These are phyloP conservation scores for Centrapalus pauciflorus DNA, from an alignment of 129 eudicot species.

Conservation along the genomic window DNA sequence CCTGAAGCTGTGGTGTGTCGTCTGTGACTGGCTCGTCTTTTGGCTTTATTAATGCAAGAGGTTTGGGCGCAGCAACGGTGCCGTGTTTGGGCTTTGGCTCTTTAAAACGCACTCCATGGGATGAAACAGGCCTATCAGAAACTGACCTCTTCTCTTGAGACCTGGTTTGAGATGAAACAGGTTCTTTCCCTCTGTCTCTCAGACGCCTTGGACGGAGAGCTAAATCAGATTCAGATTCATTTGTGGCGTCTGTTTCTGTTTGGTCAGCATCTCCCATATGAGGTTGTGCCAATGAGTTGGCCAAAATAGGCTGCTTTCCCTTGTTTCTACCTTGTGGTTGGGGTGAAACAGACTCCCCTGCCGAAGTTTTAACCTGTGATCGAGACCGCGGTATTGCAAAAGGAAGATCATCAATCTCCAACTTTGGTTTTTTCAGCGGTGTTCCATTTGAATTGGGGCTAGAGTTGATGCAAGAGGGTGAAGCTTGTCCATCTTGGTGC, in stretches of 20 bases:
- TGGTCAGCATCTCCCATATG: slow-evolving; percentile 16
- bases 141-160: slow-evolving; percentile 30
- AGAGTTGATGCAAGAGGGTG: slow-evolving; percentile 32
- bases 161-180: slow-evolving; percentile 32
- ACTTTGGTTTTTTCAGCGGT: slow-evolving; percentile 42
- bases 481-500: slow-evolving; percentile 45
- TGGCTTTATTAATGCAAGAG: slow-evolving; percentile 44
- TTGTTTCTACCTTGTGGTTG: slow-evolving; percentile 39
- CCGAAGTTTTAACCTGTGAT: slow-evolving; percentile 7
- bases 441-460: slow-evolving; percentile 24
- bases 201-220: slow-evolving; percentile 26
- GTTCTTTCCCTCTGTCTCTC: slow-evolving; percentile 57
- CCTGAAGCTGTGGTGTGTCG: slow-evolving; percentile 33
- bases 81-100: slow-evolving; percentile 41
- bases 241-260: slow-evolving; percentile 18
- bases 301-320: slow-evolving; percentile 53
- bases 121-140: slow-evolving; percentile 41
- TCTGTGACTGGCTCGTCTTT: slow-evolving; percentile 69
- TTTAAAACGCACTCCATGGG: slow-evolving; percentile 31
- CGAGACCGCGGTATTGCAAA: slow-evolving; percentile 27
- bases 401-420: slow-evolving; percentile 51
- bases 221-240: slow-evolving; percentile 24
- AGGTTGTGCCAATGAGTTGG: slow-evolving; percentile 14
- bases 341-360: slow-evolving; percentile 21
- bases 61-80: too few species aligned